Evolutionary conservation across 805 yeast genomes (phyloP), one percentile per base, ranked within the genome.

Genomic region (Clavispora fructus): DNA sequence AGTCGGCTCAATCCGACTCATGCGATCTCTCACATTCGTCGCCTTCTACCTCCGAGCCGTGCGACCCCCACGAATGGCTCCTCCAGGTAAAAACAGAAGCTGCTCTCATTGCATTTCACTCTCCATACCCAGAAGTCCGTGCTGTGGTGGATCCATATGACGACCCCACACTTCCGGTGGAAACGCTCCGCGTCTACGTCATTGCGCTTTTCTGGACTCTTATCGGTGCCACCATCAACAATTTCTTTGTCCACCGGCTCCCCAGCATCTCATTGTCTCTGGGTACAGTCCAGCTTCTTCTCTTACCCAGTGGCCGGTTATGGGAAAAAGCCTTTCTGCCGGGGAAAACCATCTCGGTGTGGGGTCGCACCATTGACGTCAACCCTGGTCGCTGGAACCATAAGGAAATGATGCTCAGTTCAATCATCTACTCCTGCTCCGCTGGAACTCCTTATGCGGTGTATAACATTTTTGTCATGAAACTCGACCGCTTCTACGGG

Each of bases 91-190:
- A 62, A 47, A 57, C 70, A 29, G 73, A 74, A 47, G 80, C 80
- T 5, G 71, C 68, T 28, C 56, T 77, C 38, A 64, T 64, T 16
- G 66, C 64, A 14, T 68, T 48, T 52, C 73, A 71, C 57, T 76
- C 83, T 6, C 85, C 85, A 6, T 81, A 80, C 51, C 83, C 86
- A 1, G 87, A 83, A 55, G 83, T 83, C 12, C 64, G 87, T 33
- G 81, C 87, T 9, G 76, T 83, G 16, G 80, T 80, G n/a, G 82
- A 79, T 14, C 76, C 82, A 11, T 65, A 54, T 42, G 86, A 82
- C 52, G 83, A 82, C 48, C 74, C 75, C 1, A 41, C 52, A 2
- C 50, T 73, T 32, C 78, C 80, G 0, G 73, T 69, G 33, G 81
- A 78, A 48, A 80, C 85, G 7, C 52, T 78, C 44, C 67, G 86